Evolutionary conservation across 2,329 filamentous ascomycete genomes (phyloP).

Genomic region (Samsoniella hepiali): DNA sequence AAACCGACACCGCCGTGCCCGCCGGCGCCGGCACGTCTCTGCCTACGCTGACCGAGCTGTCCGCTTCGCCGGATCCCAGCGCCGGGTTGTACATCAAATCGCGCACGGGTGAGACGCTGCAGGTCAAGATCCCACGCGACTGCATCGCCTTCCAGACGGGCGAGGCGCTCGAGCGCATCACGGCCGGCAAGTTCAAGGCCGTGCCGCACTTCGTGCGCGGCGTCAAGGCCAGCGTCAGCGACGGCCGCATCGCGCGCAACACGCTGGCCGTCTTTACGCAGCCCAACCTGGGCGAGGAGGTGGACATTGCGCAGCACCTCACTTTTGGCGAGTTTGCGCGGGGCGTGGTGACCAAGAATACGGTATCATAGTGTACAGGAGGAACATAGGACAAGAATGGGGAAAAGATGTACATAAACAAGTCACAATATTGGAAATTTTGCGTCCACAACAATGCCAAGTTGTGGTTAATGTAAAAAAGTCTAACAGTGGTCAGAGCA

Average conservation of each 20-base stretch:
- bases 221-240: constrained; percentile 53
- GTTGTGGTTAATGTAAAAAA: background rate
- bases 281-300: constrained; percentile 80
- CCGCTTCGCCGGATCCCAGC: constrained; percentile 72
- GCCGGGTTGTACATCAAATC: constrained; percentile 95
- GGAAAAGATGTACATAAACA: background rate
- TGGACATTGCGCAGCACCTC: constrained; percentile 63
- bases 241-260: constrained; percentile 66
- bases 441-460: background rate
- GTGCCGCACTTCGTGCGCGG: constrained; percentile 95
- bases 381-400: background rate
- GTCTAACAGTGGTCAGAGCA: background rate
- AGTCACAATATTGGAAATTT: background rate
- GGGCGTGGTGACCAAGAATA: constrained; percentile 58
- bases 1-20: constrained; percentile 36
- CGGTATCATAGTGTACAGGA: constrained; percentile 37
- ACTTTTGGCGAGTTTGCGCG: constrained; percentile 75
- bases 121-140: constrained; percentile 86
- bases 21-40: constrained; percentile 28
- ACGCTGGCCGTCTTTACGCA: constrained; percentile 96
- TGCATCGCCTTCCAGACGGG: constrained; percentile 96
- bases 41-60: constrained; percentile 65
- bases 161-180: constrained; percentile 87
- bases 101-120: constrained; percentile 75
- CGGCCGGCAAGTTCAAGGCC: constrained; percentile 83